These are phyloP conservation scores for Westerdykella ornata DNA, from an alignment of 2,329 filamentous ascomycete species.

Conservation along the genomic window DNA sequence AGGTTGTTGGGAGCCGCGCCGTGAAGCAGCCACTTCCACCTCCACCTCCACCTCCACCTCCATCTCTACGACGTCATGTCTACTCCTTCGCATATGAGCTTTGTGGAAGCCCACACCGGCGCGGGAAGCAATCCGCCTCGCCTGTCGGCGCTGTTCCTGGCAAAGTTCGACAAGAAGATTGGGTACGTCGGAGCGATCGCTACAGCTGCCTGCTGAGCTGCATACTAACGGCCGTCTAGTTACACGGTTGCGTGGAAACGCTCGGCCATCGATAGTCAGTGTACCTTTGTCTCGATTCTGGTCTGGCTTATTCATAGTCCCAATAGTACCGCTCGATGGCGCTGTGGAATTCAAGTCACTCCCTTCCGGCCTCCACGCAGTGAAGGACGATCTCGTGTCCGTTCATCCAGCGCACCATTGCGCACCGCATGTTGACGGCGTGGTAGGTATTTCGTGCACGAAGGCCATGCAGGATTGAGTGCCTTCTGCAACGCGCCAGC, in stretches of 20 bases:
- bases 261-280: conserved; percentile 58
- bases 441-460: conserved; percentile 81
- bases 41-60: too few relatives aligned
- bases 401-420: conserved; percentile 4
- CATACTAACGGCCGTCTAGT: conserved; percentile 35
- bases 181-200: conserved; percentile 51
- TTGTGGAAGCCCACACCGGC: neutral
- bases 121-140: conserved; percentile 11
- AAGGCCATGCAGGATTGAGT: conserved; percentile 76
- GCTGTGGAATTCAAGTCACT: conserved; percentile 94
- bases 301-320: neutral
- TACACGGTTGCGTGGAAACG: conserved; percentile 86
- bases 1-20: too few relatives aligned
- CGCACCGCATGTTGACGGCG: neutral
- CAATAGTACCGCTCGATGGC: conserved; percentile 61
- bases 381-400: conserved; percentile 70
- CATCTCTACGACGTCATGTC: neutral
- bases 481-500: conserved; percentile 83
- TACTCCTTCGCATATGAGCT: neutral
- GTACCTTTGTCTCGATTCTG: neutral
- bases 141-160: conserved; percentile 72
- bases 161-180: conserved; percentile 86
- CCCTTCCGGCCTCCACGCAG: conserved; percentile 85
- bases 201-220: conserved; percentile 1
- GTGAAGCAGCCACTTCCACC: too few relatives aligned